Evolutionary conservation across 495 filamentous ascomycete genomes (phyloP), one percentile per base, ranked within the genome.

Genomic region (Lasiosphaeria hispida): DNA sequence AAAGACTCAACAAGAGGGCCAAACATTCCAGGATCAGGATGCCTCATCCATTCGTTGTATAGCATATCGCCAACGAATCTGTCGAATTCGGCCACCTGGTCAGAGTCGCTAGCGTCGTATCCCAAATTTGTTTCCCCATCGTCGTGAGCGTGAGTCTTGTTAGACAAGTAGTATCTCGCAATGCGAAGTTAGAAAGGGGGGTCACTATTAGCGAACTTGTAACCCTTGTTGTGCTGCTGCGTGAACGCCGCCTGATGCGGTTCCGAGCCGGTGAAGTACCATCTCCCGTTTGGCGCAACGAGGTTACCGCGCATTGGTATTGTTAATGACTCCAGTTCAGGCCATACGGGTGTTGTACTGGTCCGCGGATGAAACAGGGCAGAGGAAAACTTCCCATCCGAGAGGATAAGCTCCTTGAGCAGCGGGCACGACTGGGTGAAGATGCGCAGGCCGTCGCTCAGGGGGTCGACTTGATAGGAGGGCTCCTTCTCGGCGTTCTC

Each of bases 231-330:
- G 17, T 48, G 45, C 18, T 17, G 45, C 45, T n/a, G n/a, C n/a
- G 45, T 34, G 45, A 48, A 17, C 15, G 30, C 18, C 2, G 30
- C 45, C 10, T 33, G 5, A 48, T 48, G 45, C 18, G 9, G 45
- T 14, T 48, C 45, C 45, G 30, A 17, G 10, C 45, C 45, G 45
- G 45, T 48, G 45, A 48, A 48, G 15, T 48, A 48, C 45, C 45
- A 48, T 9, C 10, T 23, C 10, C 45, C 30, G 45, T 34, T 48
- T 10, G 45, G 45, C 18, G 45, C 17, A 48, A 48, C 18, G 45
- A 48, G 45, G 45, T 48, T 48, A 13, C 45, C 45, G 13, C 45
- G 45, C 45, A 48, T 48, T 14, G 45, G 11, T 4, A 48, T 48
- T 4, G 45, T 48, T 14, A 48, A 34, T 23, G 45, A 48, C 45